Conservation (phyloP, 2,329 filamentous ascomycete genomes). For the Epichloe coenophiala region DNA sequence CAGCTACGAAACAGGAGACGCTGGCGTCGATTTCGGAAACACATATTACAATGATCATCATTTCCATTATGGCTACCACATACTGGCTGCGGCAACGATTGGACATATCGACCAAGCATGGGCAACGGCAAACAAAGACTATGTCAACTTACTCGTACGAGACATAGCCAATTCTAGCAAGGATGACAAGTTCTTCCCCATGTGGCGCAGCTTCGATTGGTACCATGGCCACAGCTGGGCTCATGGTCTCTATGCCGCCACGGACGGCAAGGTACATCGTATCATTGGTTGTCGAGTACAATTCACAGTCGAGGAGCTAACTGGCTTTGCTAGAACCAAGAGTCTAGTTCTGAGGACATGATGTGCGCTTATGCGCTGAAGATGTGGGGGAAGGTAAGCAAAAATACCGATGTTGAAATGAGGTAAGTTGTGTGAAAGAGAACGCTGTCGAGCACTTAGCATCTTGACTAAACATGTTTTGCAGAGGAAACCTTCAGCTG, state of each 20-base stretch:
- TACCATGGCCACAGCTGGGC: conserved; percentile 93
- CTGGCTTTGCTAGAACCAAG: conserved; percentile 41
- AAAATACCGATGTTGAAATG: conserved; percentile 68
- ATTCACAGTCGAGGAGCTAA: neutral
- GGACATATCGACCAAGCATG: conserved; percentile 64
- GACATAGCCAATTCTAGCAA: conserved; percentile 67
- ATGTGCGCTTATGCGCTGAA: conserved; percentile 81
- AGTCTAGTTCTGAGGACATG: conserved; percentile 81
- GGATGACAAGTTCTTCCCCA: conserved; percentile 63
- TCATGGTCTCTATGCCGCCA: conserved; percentile 57
- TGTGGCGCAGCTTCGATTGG: conserved; percentile 81
- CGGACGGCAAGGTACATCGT: conserved; percentile 51
- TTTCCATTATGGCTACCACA: conserved; percentile 78
- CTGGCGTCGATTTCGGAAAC: conserved; percentile 77
- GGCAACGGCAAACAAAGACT: conserved; percentile 60
- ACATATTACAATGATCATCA: conserved; percentile 69
- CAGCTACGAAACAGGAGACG: conserved; percentile 54
- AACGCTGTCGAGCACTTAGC: neutral
- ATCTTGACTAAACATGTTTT: neutral
- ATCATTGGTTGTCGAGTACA: neutral
- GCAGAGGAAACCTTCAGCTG: conserved; percentile 67
- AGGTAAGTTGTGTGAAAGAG: conserved; percentile 28
- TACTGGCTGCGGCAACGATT: conserved; percentile 74
- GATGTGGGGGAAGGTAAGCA: conserved; percentile 76
- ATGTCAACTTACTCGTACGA: conserved; percentile 71